Conservation (phyloP, 2,329 filamentous ascomycete genomes). For the Sordariomycetes sp. region DNA sequence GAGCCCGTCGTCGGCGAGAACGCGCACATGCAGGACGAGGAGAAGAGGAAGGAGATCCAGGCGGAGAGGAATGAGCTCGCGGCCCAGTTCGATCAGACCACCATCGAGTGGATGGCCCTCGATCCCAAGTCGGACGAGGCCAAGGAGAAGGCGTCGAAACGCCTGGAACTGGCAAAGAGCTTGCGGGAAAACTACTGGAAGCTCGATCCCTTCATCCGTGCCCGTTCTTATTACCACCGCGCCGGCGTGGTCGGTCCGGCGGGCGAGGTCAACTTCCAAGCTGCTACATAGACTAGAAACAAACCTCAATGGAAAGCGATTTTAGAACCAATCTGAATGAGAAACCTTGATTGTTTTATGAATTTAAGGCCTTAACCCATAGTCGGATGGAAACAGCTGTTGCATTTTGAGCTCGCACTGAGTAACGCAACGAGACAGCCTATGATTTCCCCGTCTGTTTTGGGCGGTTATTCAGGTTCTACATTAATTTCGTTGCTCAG, state of each 20-base stretch:
- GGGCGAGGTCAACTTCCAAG: constrained; percentile 5
- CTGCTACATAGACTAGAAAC: no score
- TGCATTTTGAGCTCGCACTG: no score
- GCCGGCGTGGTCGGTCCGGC: constrained; percentile 2
- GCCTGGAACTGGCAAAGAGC: constrained; percentile 37
- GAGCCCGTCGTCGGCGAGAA: constrained; percentile 55
- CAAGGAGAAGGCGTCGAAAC: constrained; percentile 18
- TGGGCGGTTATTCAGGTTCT: no score
- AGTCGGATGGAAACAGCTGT: no score
- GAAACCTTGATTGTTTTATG: no score
- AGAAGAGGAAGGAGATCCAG: constrained; percentile 36
- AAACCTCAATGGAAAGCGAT: no score
- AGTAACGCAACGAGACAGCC: no score
- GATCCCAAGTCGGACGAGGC: constrained; percentile 16
- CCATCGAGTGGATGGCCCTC: constrained; percentile 48
- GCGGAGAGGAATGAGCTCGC: constrained; percentile 42
- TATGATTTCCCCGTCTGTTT: no score
- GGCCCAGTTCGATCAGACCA: constrained; percentile 47
- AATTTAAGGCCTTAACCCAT: no score
- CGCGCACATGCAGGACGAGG: constrained; percentile 33
- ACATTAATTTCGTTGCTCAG: no score
- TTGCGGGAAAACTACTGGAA: constrained; percentile 59
- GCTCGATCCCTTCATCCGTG: constrained; percentile 52
- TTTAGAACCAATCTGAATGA: no score
- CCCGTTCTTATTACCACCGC: constrained; percentile 5